These are phyloP conservation scores for Camelina laxa DNA, from an alignment of 345 rosid species.

Conservation along the genomic window DNA sequence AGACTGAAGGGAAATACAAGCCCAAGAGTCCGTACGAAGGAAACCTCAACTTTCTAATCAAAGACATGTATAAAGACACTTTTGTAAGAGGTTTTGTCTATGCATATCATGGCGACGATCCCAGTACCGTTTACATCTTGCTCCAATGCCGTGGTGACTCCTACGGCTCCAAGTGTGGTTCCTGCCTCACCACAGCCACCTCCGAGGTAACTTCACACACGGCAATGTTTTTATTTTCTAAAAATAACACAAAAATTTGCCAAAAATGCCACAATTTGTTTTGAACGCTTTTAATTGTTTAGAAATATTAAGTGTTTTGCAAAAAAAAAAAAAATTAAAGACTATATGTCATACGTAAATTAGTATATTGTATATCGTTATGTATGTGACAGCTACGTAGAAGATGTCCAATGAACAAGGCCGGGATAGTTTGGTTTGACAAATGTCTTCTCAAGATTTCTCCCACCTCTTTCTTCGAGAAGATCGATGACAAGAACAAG, in stretches of 20 bases:
- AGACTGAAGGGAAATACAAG: conserved; percentile 8
- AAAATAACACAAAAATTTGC: not conserved
- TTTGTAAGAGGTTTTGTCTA: conserved; percentile 10
- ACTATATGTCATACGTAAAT: not conserved
- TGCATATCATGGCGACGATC: conserved; percentile 10
- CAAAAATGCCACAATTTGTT: not conserved
- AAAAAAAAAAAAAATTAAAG: too few species aligned
- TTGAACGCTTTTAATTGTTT: not conserved
- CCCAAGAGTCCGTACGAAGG: not conserved
- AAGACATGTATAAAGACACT: not conserved
- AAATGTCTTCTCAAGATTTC: conserved; percentile 62
- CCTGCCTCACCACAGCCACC: conserved; percentile 11
- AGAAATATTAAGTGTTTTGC: too few species aligned
- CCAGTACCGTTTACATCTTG: conserved; percentile 16
- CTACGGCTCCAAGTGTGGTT: conserved; percentile 25
- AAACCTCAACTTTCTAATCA: not conserved
- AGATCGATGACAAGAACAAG: conserved; percentile 46
- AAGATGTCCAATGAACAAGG: conserved; percentile 52
- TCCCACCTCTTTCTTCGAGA: conserved; percentile 47
- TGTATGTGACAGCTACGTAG: conserved; percentile 41
- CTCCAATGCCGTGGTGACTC: conserved; percentile 29
- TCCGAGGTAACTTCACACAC: conserved; percentile 29
- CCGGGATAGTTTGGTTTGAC: conserved; percentile 55
- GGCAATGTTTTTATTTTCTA: not conserved
- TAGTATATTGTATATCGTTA: conserved; percentile 22